Percentiles rank a stretch among this genome's conserved stretches.
Evolutionary conservation across 257 asterid genomes (phyloP).

Genomic region (Scutellaria baicalensis): DNA sequence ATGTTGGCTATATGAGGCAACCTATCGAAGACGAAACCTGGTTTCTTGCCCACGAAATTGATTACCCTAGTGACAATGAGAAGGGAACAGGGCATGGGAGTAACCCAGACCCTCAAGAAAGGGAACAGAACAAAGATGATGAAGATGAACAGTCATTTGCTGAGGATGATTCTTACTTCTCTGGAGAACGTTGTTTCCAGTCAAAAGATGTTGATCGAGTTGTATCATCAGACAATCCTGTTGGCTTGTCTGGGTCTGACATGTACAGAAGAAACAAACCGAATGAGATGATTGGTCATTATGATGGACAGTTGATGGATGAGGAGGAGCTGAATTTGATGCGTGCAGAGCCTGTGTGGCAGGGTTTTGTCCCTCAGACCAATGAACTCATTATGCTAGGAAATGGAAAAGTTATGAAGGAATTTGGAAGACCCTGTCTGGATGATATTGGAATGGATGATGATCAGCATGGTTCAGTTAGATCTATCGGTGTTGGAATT

Average conservation of each 20-base stretch:
- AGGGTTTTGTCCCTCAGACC: conserved; percentile 72
- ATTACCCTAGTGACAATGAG: conserved; percentile 94
- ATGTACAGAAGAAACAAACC: conserved; percentile 36
- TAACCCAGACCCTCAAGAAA: conserved; percentile 68
- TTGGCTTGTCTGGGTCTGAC: conserved; percentile 37
- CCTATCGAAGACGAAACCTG: conserved; percentile 93
- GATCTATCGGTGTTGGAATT: conserved; percentile 95
- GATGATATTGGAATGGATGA: conserved; percentile 71
- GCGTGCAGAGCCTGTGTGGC: conserved; percentile 85
- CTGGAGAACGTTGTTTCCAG: conserved; percentile 73
- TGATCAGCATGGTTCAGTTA: conserved; percentile 84
- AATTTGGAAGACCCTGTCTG: conserved; percentile 44
- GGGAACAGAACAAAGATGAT: conserved; percentile 59
- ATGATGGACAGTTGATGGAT: conserved; percentile 79
- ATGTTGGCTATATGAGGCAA: conserved; percentile 89
- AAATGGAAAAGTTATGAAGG: conserved; percentile 43
- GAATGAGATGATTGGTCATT: conserved; percentile 44
- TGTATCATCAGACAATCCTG: conserved; percentile 54
- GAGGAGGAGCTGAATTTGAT: conserved; percentile 72
- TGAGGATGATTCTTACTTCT: conserved; percentile 85
- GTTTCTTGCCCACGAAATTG: conserved; percentile 95
- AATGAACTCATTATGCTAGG: conserved; percentile 65
- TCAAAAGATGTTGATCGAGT: conserved; percentile 55
- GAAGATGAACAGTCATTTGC: conserved; percentile 88
- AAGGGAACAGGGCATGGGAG: conserved; percentile 74